Evolutionary conservation across 805 yeast genomes (phyloP).

Genomic region (Starmerella riodocensis): DNA sequence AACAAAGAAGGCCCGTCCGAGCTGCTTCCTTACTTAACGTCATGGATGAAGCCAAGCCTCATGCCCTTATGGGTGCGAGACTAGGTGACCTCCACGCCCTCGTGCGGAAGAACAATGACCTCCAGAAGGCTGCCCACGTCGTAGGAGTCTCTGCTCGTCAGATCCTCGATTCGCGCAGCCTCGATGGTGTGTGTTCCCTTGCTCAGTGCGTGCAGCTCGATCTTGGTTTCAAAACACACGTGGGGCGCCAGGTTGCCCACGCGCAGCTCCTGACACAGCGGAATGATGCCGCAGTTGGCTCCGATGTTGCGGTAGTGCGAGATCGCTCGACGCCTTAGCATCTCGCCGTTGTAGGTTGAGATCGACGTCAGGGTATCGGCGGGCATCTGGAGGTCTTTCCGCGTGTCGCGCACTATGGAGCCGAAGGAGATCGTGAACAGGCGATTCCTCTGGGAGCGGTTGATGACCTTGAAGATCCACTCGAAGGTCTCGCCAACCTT

Average conservation of each 20-base stretch:
- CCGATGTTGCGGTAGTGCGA: slow-evolving; percentile 20
- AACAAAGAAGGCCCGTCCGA: too few species aligned
- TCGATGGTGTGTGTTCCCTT: slow-evolving; percentile 52
- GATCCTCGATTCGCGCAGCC: slow-evolving; percentile 54
- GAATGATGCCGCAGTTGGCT: slow-evolving; percentile 41
- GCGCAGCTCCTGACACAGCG: slow-evolving; percentile 52
- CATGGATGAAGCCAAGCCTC: too few species aligned
- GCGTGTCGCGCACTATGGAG: not conserved
- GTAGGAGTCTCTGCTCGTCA: slow-evolving; percentile 48
- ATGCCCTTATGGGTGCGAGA: not conserved
- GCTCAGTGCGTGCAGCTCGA: slow-evolving; percentile 47
- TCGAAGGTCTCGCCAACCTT: slow-evolving; percentile 45
- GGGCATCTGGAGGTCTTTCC: not conserved
- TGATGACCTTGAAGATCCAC: slow-evolving; percentile 56
- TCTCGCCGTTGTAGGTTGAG: slow-evolving; percentile 11
- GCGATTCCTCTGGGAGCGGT: slow-evolving; percentile 39
- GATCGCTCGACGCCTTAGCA: slow-evolving; percentile 9
- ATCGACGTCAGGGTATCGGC: not conserved
- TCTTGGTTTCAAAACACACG: slow-evolving; percentile 49
- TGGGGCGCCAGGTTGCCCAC: slow-evolving; percentile 51
- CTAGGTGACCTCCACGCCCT: not conserved
- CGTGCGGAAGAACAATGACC: slow-evolving; percentile 36
- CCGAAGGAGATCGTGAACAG: slow-evolving; percentile 35
- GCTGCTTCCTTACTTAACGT: too few species aligned
- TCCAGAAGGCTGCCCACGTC: slow-evolving; percentile 61